phyloP scores from a whole-genome alignment of 148 eudicot species.

The Euryodendron excelsum region DNA sequence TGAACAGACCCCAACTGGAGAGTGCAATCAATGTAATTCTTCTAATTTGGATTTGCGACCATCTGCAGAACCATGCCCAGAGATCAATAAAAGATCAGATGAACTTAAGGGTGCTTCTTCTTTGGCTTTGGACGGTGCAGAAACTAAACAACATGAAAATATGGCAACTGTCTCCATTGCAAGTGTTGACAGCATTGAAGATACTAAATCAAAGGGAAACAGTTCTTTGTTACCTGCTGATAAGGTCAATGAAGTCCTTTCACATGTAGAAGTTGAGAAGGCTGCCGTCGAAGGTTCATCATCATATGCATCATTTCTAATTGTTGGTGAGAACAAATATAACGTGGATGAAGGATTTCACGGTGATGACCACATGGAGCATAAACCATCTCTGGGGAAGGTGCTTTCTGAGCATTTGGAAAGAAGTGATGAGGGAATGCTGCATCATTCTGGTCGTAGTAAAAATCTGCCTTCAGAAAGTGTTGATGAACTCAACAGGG shows the following conservation, averaged over 20 bases:
- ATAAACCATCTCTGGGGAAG: conserved; percentile 20
- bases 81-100: conserved; percentile 24
- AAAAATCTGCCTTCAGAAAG: conserved; percentile 17
- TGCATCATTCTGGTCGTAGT: conserved; percentile 20
- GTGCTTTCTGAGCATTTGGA: conserved; percentile 18
- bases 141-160: conserved; percentile 22
- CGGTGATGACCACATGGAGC: conserved; percentile 14
- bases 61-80: conserved; percentile 21
- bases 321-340: conserved; percentile 15
- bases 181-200: conserved; percentile 20
- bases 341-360: conserved; percentile 5
- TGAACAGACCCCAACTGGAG: conserved; percentile 14
- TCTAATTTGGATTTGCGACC: conserved; percentile 24
- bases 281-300: conserved; percentile 20
- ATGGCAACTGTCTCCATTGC: conserved; percentile 13
- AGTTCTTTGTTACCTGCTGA: conserved; percentile 20
- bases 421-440: conserved; percentile 14
- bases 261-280: conserved; percentile 22
- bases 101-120: conserved; percentile 20
- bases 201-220: conserved; percentile 16
- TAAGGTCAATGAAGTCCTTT: conserved; percentile 17
- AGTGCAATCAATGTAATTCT: conserved; percentile 7
- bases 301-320: conserved; percentile 11
- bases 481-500: conserved; percentile 19
- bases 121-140: conserved; percentile 22